Evolutionary conservation across 768 basidiomycete species (phyloP).

Genomic region (Vishniacozyma victoriae): DNA sequence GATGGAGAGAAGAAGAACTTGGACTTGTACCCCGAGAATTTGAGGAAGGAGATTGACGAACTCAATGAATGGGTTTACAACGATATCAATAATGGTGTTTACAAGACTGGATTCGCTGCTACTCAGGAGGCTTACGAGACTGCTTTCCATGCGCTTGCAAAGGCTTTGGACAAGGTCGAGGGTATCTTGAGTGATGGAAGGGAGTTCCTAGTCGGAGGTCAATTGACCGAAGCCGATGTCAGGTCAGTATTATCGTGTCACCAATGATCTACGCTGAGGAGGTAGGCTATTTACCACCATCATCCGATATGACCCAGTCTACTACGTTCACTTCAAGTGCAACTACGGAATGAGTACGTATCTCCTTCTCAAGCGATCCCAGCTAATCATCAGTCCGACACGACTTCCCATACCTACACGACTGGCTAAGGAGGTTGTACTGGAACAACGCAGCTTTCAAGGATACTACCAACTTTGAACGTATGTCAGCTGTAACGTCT

Average conservation of each 20-base stretch:
- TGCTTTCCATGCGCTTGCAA: conserved; percentile 68
- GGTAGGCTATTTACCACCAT: conserved; percentile 88
- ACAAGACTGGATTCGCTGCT: conserved; percentile 81
- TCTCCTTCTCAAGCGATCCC: background rate
- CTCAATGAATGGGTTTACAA: conserved; percentile 78
- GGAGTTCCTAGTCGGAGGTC: conserved; percentile 74
- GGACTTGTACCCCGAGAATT: conserved; percentile 71
- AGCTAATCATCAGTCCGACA: conserved; percentile 55
- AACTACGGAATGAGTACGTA: conserved; percentile 59
- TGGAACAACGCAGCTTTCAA: conserved; percentile 87
- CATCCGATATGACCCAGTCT: conserved; percentile 60
- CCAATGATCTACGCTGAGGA: conserved; percentile 37
- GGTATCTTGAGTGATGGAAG: conserved; percentile 63
- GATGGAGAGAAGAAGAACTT: conserved; percentile 54
- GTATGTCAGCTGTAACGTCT: conserved; percentile 52
- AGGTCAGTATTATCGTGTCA: conserved; percentile 23
- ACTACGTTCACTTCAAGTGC: conserved; percentile 90
- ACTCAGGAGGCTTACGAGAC: conserved; percentile 72
- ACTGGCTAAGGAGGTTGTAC: conserved; percentile 79
- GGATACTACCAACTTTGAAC: conserved; percentile 78
- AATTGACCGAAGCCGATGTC: conserved; percentile 60
- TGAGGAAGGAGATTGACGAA: conserved; percentile 70
- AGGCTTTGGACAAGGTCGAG: conserved; percentile 74
- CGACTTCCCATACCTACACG: conserved; percentile 77
- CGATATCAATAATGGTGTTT: conserved; percentile 62